Percentiles rank a stretch among this genome's conserved stretches.
Evolutionary conservation across 257 asterid genomes (phyloP).

Genomic region (Solanum bulbocastanum): DNA sequence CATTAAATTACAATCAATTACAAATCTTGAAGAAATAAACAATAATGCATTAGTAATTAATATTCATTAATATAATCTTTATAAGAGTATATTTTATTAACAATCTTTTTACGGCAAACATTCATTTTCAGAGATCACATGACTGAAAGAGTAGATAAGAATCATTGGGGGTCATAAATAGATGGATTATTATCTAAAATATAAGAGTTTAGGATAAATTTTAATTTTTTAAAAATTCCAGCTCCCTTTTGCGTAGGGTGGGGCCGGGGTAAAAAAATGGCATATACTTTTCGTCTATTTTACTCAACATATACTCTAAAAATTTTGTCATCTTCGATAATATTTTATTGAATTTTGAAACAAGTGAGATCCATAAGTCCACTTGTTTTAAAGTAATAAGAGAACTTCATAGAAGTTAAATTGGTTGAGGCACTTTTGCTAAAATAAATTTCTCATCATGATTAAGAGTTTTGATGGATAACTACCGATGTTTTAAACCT

Average conservation of each 20-base stretch:
- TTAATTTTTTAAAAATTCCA: no score
- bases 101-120: no score
- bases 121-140: no score
- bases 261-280: background rate
- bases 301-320: background rate
- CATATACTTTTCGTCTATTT: background rate
- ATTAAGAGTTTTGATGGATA: background rate
- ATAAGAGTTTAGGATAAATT: no score
- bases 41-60: no score
- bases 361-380: background rate
- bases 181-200: no score
- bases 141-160: background rate
- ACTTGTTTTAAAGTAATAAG: background rate
- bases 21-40: no score
- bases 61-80: no score
- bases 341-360: background rate
- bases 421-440: background rate
- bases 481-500: no score
- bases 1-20: background rate
- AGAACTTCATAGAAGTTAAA: background rate
- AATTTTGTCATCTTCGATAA: background rate
- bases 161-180: background rate
- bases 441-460: background rate
- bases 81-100: no score
- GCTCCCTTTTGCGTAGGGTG: background rate